These are phyloP conservation scores for Aspergillus nomiae DNA, from an alignment of 2,329 filamentous ascomycete genomes.

Conservation along the genomic window DNA sequence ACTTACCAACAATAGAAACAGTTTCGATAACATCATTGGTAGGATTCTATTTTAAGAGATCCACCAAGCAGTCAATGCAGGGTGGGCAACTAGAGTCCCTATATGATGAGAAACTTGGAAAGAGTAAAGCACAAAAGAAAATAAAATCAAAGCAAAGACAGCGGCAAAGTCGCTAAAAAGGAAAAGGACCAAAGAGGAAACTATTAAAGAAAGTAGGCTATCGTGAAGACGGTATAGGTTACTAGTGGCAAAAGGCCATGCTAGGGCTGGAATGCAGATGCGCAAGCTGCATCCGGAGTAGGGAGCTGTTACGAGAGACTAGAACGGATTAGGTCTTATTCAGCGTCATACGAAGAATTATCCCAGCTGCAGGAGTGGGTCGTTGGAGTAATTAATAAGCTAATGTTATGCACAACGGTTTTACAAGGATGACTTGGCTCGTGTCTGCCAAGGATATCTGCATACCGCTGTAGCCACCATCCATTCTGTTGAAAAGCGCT, in stretches of 20 bases:
- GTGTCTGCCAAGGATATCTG: not conserved
- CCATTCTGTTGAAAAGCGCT: not conserved
- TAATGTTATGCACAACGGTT: not conserved
- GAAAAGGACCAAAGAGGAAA: not conserved
- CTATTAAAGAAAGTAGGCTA: not conserved
- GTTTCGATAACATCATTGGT: not conserved
- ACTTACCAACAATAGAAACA: not conserved
- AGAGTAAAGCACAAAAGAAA: not conserved
- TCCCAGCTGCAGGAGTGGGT: not conserved
- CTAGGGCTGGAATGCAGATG: not conserved
- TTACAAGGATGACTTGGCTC: not conserved
- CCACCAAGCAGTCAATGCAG: not conserved
- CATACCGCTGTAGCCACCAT: not conserved
- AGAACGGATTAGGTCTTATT: not conserved
- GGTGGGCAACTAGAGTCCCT: not conserved
- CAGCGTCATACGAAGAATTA: not conserved
- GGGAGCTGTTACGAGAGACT: not conserved
- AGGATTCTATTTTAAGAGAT: not conserved
- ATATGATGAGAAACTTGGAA: not conserved
- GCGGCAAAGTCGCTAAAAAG: not conserved
- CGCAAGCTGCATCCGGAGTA: too few relatives aligned
- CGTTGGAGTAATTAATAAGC: not conserved
- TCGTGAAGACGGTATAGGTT: not conserved
- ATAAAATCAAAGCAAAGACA: too few relatives aligned
- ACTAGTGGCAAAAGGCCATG: not conserved